phyloP scores from a whole-genome alignment of 2,329 filamentous ascomycete genomes.

The Pezicula neosporulosa region DNA sequence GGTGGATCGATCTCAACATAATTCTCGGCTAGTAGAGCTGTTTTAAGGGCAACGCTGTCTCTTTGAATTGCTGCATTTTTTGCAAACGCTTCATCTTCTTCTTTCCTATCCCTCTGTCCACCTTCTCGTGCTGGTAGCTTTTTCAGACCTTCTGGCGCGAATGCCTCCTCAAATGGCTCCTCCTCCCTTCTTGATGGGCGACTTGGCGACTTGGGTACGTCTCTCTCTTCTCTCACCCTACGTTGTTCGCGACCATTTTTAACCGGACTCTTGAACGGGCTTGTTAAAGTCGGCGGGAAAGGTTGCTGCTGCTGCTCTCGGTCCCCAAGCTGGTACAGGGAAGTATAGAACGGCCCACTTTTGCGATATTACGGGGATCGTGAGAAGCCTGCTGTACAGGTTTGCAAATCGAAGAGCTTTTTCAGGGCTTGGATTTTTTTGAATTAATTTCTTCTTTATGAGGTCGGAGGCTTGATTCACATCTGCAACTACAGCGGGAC shows the following conservation, averaged over 20 bases:
- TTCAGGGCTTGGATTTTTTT: slow-evolving; percentile 68
- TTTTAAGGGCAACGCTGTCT: slow-evolving; percentile 37
- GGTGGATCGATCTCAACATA: slow-evolving; percentile 55
- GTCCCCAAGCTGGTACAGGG: slow-evolving; percentile 77
- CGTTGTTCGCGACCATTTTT: slow-evolving; percentile 16
- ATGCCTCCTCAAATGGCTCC: slow-evolving; percentile 38
- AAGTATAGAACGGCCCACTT: slow-evolving; percentile 98
- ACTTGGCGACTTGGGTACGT: slow-evolving; percentile 24
- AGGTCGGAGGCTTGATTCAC: slow-evolving; percentile 90
- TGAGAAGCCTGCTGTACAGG: slow-evolving; percentile 82
- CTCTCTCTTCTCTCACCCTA: slow-evolving; percentile 13
- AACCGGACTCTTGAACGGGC: slow-evolving; percentile 27
- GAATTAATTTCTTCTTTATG: slow-evolving; percentile 84
- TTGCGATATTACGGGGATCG: slow-evolving; percentile 87
- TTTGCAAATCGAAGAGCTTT: slow-evolving; percentile 85
- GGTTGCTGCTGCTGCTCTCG: slow-evolving; percentile 30
- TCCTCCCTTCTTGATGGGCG: slow-evolving; percentile 36
- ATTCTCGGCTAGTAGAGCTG: slow-evolving; percentile 53
- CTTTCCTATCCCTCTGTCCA: slow-evolving; percentile 27
- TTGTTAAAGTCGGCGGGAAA: slow-evolving; percentile 20
- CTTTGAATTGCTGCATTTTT: slow-evolving; percentile 22
- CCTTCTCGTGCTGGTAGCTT: slow-evolving; percentile 26
- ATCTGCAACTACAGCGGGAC: slow-evolving; percentile 34
- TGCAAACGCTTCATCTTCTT: slow-evolving; percentile 23
- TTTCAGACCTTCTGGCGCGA: slow-evolving; percentile 47